These are phyloP conservation scores for Scheffersomyces lignicola DNA, from an alignment of 1,139 yeast genomes.

Conservation along the genomic window DNA sequence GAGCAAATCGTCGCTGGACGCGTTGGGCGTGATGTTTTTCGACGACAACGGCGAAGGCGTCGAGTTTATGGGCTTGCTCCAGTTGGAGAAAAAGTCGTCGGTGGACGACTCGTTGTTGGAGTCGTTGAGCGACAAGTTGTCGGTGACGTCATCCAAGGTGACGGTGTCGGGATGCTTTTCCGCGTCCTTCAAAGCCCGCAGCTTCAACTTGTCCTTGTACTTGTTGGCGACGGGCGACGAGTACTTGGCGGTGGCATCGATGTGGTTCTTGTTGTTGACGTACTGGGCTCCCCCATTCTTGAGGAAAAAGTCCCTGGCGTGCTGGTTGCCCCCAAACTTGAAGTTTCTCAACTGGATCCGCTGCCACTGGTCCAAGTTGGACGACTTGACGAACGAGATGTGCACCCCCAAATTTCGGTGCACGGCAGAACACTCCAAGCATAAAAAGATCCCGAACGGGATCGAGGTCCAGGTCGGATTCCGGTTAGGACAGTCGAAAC, in stretches of 20 bases:
- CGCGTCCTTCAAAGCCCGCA: constrained; percentile 67
- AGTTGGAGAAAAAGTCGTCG: constrained; percentile 88
- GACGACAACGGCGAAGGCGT: constrained; percentile 61
- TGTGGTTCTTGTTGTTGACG: constrained; percentile 42
- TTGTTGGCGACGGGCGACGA: constrained; percentile 74
- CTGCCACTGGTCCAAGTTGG: constrained; percentile 90
- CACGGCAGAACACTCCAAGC: constrained; percentile 51
- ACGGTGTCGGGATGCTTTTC: constrained; percentile 65
- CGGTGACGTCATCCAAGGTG: constrained; percentile 58
- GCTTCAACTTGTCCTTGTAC: constrained; percentile 77
- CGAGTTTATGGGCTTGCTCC: constrained; percentile 72
- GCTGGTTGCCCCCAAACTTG: constrained; percentile 89
- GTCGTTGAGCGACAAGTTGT: constrained; percentile 30
- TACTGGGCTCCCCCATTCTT: constrained; percentile 83
- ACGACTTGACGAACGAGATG: constrained; percentile 71
- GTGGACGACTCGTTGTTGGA: constrained; percentile 45
- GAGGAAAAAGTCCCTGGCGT: constrained; percentile 76
- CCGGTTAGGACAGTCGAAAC: constrained; percentile 62
- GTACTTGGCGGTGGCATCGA: constrained; percentile 76
- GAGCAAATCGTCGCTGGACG: constrained; percentile 38
- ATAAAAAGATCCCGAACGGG: constrained; percentile 49
- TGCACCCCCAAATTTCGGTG: constrained; percentile 53
- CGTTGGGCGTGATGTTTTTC: constrained; percentile 47
- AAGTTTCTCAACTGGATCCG: constrained; percentile 83
- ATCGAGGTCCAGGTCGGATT: constrained; percentile 56